These are phyloP conservation scores for Alternaria brassicicola DNA, from an alignment of 2,329 filamentous ascomycete species.

Conservation along the genomic window DNA sequence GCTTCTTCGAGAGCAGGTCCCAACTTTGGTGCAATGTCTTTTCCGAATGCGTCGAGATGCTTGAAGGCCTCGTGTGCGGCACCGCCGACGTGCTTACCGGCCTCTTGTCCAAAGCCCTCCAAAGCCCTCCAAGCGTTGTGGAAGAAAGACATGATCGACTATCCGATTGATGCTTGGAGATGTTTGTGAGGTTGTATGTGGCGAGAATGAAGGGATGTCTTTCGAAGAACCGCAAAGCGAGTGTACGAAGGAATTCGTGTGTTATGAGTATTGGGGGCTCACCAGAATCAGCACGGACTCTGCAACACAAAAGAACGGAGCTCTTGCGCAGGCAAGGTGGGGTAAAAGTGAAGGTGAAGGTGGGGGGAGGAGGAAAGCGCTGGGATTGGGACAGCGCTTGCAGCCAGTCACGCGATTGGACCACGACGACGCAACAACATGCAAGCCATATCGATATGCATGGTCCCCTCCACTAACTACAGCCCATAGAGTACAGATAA, in stretches of 20 bases:
- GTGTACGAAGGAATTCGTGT: neutral
- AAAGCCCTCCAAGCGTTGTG: slow-evolving; percentile 4
- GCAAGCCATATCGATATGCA: neutral
- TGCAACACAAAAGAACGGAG: neutral
- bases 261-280: neutral
- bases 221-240: neutral
- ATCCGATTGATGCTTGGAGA: neutral
- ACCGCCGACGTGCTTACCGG: slow-evolving; percentile 1
- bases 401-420: neutral
- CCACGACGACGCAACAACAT: neutral
- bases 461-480: neutral
- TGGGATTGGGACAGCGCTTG: neutral
- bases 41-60: slow-evolving; percentile 6
- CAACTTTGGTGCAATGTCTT: slow-evolving; percentile 6
- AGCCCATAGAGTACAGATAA: neutral
- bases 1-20: slow-evolving; percentile 5
- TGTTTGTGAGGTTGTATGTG: neutral
- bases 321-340: neutral
- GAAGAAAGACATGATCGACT: slow-evolving; percentile 6
- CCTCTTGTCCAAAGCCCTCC: slow-evolving; percentile 6
- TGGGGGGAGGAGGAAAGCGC: neutral
- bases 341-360: neutral
- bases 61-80: neutral
- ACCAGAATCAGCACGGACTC: neutral
- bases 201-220: no score